A percentile compares a stretch with the other conserved stretches of the same genome.
phyloP scores from a whole-genome alignment of 2,329 filamentous ascomycete genomes.

The Botrytis medusae region DNA sequence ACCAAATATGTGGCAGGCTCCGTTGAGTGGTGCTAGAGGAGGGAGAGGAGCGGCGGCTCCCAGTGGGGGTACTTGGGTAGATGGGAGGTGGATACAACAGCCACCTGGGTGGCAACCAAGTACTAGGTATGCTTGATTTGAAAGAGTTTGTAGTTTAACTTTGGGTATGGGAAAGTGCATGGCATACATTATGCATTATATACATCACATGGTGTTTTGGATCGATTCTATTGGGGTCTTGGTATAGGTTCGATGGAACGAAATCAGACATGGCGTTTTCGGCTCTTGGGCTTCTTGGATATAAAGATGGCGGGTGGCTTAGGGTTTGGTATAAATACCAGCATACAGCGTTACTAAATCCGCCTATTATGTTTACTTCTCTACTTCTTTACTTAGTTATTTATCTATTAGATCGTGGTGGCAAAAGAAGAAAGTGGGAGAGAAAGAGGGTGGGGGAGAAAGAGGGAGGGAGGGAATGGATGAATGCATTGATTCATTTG shows the following conservation, averaged over 20 bases:
- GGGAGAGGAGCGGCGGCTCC: neutral
- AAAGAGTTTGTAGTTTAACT: neutral
- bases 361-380: neutral
- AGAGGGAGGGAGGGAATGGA: neutral
- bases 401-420: neutral
- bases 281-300: neutral
- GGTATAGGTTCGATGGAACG: neutral
- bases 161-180: neutral
- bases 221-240: neutral
- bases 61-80: neutral
- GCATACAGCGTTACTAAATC: neutral
- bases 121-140: conserved; percentile 24
- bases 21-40: neutral
- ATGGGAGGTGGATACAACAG: conserved; percentile 19
- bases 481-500: neutral
- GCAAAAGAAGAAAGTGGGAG: neutral
- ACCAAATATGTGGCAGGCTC: conserved; percentile 18
- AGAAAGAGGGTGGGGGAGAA: neutral
- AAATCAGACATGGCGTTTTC: neutral
- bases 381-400: neutral
- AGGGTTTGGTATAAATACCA: neutral
- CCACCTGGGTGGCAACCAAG: conserved; percentile 19
- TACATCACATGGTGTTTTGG: conserved; percentile 4
- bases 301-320: neutral
- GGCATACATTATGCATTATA: neutral